Percentiles rank a stretch among this genome's conserved stretches.
phyloP scores from a whole-genome alignment of 176 grass and related monocot genomes.

The Avena sativa region DNA sequence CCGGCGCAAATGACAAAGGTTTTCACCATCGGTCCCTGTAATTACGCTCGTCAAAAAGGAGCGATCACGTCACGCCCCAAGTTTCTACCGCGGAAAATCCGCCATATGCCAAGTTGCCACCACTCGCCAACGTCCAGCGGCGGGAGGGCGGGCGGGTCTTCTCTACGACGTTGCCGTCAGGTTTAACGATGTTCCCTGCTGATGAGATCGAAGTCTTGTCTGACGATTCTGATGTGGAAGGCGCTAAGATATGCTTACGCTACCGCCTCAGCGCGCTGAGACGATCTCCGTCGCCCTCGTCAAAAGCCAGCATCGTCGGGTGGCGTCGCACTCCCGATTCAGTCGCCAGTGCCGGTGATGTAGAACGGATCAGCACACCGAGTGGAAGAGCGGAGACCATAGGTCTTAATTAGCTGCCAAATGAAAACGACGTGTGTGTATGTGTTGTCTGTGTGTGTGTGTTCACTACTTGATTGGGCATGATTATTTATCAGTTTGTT shows the following conservation, averaged over 20 bases:
- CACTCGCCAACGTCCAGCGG: neutral
- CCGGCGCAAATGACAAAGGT: neutral
- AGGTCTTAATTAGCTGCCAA: neutral
- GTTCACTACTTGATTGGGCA: no score
- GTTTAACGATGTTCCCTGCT: neutral
- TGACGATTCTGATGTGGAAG: constrained; percentile 41
- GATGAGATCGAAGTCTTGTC: constrained; percentile 32
- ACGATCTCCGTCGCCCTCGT: constrained; percentile 18
- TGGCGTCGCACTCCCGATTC: constrained; percentile 12
- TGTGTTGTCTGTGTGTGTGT: no score
- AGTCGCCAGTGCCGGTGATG: constrained; percentile 8
- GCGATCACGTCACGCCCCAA: neutral
- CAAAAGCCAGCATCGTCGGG: constrained; percentile 56
- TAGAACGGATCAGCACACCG: neutral
- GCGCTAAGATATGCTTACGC: constrained; percentile 49
- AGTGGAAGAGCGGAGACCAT: neutral
- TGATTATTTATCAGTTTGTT: no score
- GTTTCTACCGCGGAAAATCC: neutral
- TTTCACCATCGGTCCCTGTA: neutral
- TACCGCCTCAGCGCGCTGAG: neutral
- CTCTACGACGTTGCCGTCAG: neutral
- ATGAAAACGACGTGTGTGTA: neutral
- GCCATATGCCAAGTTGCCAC: neutral
- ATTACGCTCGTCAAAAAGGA: neutral
- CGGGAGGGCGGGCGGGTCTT: no score